Evolutionary conservation across 371 early-diverging fungal genomes (phyloP).

Genomic region (Chytridium lagenaria): DNA sequence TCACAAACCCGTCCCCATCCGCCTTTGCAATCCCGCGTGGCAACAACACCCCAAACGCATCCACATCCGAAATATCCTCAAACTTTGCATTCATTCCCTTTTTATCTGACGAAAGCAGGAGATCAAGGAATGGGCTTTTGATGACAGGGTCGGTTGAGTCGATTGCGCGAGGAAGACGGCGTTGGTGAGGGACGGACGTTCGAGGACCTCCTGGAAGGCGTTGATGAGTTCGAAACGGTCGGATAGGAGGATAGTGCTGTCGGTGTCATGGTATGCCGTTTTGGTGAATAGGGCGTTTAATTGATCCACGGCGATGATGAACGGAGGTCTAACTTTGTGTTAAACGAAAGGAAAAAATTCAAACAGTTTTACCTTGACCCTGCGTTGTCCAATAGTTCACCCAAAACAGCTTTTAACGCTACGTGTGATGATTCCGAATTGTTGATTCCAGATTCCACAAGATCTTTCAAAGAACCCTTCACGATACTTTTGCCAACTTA

Average conservation of each 20-base stretch:
- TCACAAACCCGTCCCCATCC: constrained; percentile 22
- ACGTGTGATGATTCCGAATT: constrained; percentile 24
- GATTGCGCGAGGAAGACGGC: constrained; percentile 32
- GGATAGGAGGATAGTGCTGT: constrained; percentile 34
- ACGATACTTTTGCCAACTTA: neutral
- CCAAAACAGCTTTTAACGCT: constrained; percentile 28
- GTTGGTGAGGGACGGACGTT: constrained; percentile 20
- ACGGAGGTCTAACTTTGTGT: constrained; percentile 25
- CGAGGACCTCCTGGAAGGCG: constrained; percentile 30
- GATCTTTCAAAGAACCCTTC: constrained; percentile 18
- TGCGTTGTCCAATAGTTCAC: constrained; percentile 25
- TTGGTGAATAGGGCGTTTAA: constrained; percentile 44
- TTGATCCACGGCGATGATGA: constrained; percentile 51
- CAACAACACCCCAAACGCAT: constrained; percentile 32
- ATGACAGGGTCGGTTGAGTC: constrained; percentile 35
- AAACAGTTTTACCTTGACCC: constrained; percentile 13
- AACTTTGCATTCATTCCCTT: neutral
- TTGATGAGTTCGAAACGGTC: constrained; percentile 34
- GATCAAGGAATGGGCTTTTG: constrained; percentile 26
- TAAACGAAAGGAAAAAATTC: neutral
- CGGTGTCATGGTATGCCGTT: constrained; percentile 45
- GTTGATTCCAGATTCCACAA: constrained; percentile 27
- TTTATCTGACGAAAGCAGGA: constrained; percentile 11
- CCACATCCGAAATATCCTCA: constrained; percentile 24
- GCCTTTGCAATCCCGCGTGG: too few species aligned